phyloP scores from a whole-genome alignment of 768 basidiomycete species.

The Macrolepiota albuminosa region DNA sequence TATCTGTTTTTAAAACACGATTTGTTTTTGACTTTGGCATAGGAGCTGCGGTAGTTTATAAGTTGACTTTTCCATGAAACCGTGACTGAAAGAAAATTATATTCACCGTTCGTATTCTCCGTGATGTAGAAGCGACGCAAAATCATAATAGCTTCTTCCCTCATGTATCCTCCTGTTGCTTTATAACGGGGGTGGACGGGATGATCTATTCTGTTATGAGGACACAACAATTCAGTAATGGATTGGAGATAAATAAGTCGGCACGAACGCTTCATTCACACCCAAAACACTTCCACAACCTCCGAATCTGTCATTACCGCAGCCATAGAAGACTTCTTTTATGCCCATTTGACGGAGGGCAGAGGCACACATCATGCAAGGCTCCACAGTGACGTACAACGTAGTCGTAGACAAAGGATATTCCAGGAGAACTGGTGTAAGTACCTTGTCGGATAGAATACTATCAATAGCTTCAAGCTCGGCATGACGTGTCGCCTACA shows the following conservation, averaged over 20 bases:
- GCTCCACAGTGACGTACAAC: slow-evolving; percentile 97
- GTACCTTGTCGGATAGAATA: slow-evolving; percentile 60
- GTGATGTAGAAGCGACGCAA: slow-evolving; percentile 88
- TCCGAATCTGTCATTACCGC: slow-evolving; percentile 93
- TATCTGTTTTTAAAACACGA: slow-evolving; percentile 81
- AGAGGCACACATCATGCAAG: slow-evolving; percentile 98
- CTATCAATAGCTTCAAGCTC: slow-evolving; percentile 95
- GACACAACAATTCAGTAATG: not conserved
- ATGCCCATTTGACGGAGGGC: slow-evolving; percentile 93
- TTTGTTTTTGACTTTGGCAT: slow-evolving; percentile 84
- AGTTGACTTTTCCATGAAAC: not conserved
- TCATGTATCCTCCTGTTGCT: slow-evolving; percentile 69
- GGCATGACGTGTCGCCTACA: slow-evolving; percentile 93
- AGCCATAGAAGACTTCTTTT: slow-evolving; percentile 86
- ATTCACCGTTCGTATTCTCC: slow-evolving; percentile 82
- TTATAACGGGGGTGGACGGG: slow-evolving; percentile 70
- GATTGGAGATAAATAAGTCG: not conserved
- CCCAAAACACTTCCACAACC: slow-evolving; percentile 94
- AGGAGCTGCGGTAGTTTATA: slow-evolving; percentile 55
- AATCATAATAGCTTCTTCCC: slow-evolving; percentile 85
- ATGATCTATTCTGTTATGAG: slow-evolving; percentile 51
- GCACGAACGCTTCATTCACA: slow-evolving; percentile 68
- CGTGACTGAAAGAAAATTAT: not conserved
- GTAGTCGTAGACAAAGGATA: slow-evolving; percentile 76
- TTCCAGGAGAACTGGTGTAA: slow-evolving; percentile 45